Base-by-base conservation (phyloP, 2,329 filamentous ascomycete genomes). In the Arachnomyces sp. region DNA sequence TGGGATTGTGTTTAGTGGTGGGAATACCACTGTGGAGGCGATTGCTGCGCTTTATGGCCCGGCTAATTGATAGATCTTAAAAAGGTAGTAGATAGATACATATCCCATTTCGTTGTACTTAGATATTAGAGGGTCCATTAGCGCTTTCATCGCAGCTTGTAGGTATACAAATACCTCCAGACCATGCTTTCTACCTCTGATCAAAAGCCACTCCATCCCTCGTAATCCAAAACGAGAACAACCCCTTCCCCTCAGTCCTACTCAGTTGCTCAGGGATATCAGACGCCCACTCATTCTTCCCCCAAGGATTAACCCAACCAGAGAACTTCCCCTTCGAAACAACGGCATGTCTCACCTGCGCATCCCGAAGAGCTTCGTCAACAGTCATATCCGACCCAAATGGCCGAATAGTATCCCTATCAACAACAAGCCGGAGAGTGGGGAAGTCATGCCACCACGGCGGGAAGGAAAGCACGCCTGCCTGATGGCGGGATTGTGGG, bases 1-100 rank as follows among this genome's bases (percentile, higher is more conserved):
- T 12, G 77, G 74, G 0, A 59, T 81, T 42, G 68, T 81, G 3
- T 70, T 81, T 38, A 77, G 71, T 49, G 77, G 77, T n/a, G 77
- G 77, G 0, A 81, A 81, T 56, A 81, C 76, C 2, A 79, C 76
- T 0, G 64, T 81, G 8, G 77, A 81, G 52, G 76, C 73, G 1
- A 71, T 81, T 48, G 64, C 59, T 16, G 71, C 73, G 57, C 58
- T 81, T 31, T 80, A 77, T 53, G 53, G 42, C 12, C 51, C 17
- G 43, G 5, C 31, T 15, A 34, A 36, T 12, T 38, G 31, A 39
- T 25, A 25, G 20, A 25, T 25, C 9, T 25, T 25, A 5, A 9
- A 9, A 9, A 25, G 20, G 9, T 25, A 25, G 20, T 25, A 25
- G 20, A 25, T 25, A 25, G n/a, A n/a, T n/a, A n/a, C n/a, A n/a